Conservation (phyloP, 2,329 filamentous ascomycete genomes). For the Metarhizium guizhouense region DNA sequence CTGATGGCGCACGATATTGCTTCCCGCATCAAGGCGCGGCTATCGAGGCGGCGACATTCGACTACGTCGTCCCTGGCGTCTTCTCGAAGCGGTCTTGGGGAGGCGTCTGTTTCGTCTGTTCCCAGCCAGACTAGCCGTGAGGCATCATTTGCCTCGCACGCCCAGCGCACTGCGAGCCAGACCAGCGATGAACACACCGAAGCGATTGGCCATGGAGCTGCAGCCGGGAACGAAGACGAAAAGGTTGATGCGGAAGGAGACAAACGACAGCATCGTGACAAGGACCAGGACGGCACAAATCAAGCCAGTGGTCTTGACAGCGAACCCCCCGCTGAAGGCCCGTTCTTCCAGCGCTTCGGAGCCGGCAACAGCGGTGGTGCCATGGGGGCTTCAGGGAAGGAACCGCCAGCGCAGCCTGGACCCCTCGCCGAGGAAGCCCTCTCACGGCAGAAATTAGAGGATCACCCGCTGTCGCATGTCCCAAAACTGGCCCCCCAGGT, state of each 20-base stretch:
- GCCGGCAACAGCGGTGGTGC: too few relatives aligned
- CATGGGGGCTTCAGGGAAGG: neutral
- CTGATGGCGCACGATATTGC: conserved; percentile 35
- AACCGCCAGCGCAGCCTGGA: neutral
- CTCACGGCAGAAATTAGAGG: neutral
- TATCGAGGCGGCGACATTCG: conserved; percentile 33
- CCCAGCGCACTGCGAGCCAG: conserved; percentile 1
- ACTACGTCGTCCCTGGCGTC: conserved; percentile 27
- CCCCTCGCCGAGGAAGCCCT: neutral
- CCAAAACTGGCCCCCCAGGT: neutral
- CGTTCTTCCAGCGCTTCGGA: neutral
- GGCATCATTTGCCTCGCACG: neutral
- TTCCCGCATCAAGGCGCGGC: conserved; percentile 37
- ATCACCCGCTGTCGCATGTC: neutral
- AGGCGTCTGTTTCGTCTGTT: conserved; percentile 7
- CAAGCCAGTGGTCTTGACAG: neutral
- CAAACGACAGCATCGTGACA: neutral
- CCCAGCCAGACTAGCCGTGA: conserved; percentile 8
- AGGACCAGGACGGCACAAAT: neutral
- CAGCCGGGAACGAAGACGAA: neutral
- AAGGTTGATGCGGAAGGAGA: neutral
- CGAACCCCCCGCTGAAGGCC: neutral
- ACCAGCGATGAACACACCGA: conserved; percentile 2
- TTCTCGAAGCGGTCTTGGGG: conserved; percentile 17
- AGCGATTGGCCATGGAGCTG: neutral